phyloP scores from a whole-genome alignment of 495 filamentous ascomycete species.

The Penicillium crystallinum region DNA sequence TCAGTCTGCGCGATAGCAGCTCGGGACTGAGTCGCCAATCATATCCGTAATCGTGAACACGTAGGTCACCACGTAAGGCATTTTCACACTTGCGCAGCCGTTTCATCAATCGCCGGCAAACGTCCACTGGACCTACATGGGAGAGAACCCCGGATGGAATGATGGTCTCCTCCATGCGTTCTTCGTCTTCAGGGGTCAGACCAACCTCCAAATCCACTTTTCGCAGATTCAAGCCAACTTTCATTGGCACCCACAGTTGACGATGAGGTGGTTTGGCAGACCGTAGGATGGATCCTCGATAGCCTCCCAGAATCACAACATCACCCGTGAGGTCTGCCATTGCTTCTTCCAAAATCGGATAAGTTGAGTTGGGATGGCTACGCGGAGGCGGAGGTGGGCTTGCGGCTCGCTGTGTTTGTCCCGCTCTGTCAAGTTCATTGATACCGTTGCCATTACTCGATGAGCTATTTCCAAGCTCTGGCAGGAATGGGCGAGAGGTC shows the following conservation, averaged over 20 bases:
- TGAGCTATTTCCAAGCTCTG: slow-evolving; percentile 15
- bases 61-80: slow-evolving; percentile 59
- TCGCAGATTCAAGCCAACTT: slow-evolving; percentile 85
- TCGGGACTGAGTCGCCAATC: slow-evolving; percentile 91
- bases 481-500: slow-evolving; percentile 26
- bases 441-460: slow-evolving; percentile 8
- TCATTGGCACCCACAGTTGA: slow-evolving; percentile 89
- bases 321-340: slow-evolving; percentile 73
- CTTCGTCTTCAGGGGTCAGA: slow-evolving; percentile 76
- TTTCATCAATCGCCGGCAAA: slow-evolving; percentile 76
- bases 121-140: slow-evolving; percentile 88
- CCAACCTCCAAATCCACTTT: slow-evolving; percentile 92
- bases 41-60: slow-evolving; percentile 89
- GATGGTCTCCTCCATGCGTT: slow-evolving; percentile 74
- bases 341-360: slow-evolving; percentile 57
- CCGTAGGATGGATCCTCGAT: slow-evolving; percentile 81
- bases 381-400: slow-evolving; percentile 22
- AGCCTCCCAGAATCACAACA: slow-evolving; percentile 84
- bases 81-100: slow-evolving; percentile 69
- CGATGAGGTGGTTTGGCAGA: slow-evolving; percentile 78
- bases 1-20: slow-evolving; percentile 63
- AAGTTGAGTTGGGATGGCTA: slow-evolving; percentile 26
- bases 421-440: slow-evolving; percentile 1
- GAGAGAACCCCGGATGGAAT: slow-evolving; percentile 81
- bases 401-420: slow-evolving; percentile 1